A percentile compares a stretch with the other conserved stretches of the same genome.
Conservation (phyloP, 2,329 filamentous ascomycete genomes). For the Ceratocystis cubensis region DNA sequence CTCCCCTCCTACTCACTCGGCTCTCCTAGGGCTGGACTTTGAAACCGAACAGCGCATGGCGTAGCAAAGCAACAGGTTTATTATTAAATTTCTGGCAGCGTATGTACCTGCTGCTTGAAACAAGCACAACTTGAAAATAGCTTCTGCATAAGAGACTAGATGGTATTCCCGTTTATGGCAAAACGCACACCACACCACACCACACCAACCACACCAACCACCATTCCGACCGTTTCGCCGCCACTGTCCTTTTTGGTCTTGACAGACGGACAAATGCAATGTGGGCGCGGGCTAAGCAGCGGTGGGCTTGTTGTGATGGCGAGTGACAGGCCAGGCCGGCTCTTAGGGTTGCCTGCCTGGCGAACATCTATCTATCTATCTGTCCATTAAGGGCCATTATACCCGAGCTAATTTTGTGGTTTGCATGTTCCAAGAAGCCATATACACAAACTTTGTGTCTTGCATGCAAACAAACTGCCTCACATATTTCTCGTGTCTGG, state of each 20-base stretch:
- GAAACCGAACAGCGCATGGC: conserved; percentile 3
- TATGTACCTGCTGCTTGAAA: not conserved
- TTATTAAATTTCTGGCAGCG: not conserved
- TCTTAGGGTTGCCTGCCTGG: not conserved
- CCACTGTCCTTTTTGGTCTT: not conserved
- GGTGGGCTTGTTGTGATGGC: not conserved
- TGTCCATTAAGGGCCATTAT: too few relatives aligned
- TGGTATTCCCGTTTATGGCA: not conserved
- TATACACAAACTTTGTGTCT: not conserved
- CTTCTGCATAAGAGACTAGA: not conserved
- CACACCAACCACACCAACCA: too few relatives aligned
- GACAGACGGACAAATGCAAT: not conserved
- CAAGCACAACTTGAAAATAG: conserved; percentile 1
- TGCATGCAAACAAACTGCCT: not conserved
- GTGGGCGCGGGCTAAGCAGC: not conserved
- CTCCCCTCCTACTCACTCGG: not conserved
- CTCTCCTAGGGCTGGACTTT: conserved; percentile 3
- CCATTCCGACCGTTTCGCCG: not conserved
- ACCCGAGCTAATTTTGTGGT: not conserved
- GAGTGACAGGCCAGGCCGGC: not conserved
- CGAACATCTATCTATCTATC: too few relatives aligned
- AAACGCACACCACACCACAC: not conserved
- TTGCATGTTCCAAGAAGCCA: not conserved
- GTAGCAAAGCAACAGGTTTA: conserved; percentile 5
- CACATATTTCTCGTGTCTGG: not conserved